Evolutionary conservation across 139 green algal species (phyloP).

Genomic region (Parachlorella kessleri): DNA sequence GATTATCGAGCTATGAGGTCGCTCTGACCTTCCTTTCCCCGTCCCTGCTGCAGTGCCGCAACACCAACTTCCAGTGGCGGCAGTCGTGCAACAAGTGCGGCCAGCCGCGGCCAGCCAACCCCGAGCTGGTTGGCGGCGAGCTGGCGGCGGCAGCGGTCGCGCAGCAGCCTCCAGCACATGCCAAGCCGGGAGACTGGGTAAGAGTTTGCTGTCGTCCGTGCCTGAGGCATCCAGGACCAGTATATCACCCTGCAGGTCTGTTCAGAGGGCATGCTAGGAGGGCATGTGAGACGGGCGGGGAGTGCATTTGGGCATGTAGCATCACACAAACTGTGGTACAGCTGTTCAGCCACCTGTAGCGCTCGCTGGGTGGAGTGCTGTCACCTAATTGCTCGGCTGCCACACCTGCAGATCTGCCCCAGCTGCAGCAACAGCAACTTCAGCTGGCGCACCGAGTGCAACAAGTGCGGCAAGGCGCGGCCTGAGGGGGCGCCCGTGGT

Average conservation of each 20-base stretch:
- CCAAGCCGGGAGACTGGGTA: background rate
- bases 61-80: background rate
- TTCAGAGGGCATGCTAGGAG: too few relatives aligned
- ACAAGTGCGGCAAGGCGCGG: background rate
- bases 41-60: background rate
- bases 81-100: background rate
- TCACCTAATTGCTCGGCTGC: too few relatives aligned
- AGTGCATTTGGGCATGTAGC: too few relatives aligned
- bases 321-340: too few relatives aligned
- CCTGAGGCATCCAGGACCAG: too few relatives aligned
- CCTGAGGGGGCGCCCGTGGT: background rate
- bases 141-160: background rate
- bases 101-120: background rate
- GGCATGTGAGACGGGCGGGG: too few relatives aligned
- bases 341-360: too few relatives aligned
- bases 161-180: background rate
- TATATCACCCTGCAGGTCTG: too few relatives aligned
- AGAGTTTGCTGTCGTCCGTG: too few relatives aligned
- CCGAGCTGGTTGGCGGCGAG: background rate
- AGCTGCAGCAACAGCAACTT: background rate
- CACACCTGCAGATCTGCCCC: background rate
- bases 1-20: too few relatives aligned
- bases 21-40: too few relatives aligned
- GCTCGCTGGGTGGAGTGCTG: too few relatives aligned
- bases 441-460: background rate